These are phyloP conservation scores for Lipomyces spencermartinsiae DNA, from an alignment of 805 yeast species.

Conservation along the genomic window DNA sequence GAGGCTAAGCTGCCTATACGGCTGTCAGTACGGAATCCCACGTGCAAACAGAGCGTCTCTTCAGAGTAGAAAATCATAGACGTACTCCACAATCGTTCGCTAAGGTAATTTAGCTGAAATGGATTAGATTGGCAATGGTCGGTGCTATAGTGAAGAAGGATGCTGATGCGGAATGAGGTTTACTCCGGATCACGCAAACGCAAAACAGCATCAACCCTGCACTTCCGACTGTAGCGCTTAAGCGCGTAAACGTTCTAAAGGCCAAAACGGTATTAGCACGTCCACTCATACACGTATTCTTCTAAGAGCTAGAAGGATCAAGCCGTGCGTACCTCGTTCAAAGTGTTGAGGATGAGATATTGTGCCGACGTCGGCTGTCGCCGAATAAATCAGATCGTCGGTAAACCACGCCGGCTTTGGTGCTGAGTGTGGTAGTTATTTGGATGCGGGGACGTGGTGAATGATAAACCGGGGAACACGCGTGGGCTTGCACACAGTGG, in stretches of 20 bases:
- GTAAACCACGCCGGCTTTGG: neutral
- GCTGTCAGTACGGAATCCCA: neutral
- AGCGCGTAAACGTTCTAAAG: neutral
- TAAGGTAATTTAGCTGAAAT: neutral
- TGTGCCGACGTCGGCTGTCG: neutral
- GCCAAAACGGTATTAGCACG: neutral
- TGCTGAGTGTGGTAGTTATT: neutral
- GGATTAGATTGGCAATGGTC: neutral
- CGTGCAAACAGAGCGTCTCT: neutral
- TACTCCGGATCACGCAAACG: neutral
- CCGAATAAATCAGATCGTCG: neutral
- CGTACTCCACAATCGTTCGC: neutral
- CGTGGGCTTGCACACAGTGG: neutral
- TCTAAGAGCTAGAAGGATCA: neutral
- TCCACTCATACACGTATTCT: neutral
- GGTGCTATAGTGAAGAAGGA: neutral
- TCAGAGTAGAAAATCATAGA: neutral
- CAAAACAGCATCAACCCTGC: neutral
- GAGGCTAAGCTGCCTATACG: neutral
- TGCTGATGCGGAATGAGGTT: neutral
- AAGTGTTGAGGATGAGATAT: neutral
- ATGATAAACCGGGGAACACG: neutral
- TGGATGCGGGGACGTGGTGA: neutral
- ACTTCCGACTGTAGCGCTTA: neutral
- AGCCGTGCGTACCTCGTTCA: neutral